Base-by-base conservation (phyloP, 176 grass and related monocot species). In the Musa beccarii region DNA sequence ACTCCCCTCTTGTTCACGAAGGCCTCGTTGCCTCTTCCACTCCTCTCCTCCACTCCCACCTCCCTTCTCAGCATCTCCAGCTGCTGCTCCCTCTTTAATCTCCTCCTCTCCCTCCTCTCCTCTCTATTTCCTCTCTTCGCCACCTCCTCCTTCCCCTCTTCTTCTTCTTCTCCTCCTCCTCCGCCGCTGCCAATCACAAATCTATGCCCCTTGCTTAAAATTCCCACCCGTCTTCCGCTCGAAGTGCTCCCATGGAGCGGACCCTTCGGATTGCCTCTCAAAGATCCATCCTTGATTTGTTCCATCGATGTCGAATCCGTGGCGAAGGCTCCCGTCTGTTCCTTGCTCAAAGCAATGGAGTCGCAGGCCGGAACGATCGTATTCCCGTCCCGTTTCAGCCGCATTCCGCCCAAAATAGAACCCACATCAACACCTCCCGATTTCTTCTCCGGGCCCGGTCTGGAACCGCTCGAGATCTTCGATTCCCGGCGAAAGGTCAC, bases 61-160 rank as follows among this genome's bases (percentile, higher is more conserved):
- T 61, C 86, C 77, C 79, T 20, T 79, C 84, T 89, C 17, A 72
- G 24, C 63, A 64, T 59, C 86, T 77, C 67, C 34, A 82, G 61
- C 55, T 86, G 76, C 26, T 78, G 79, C 55, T 79, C 78, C 83
- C 86, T 85, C 66, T 68, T 88, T 9, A 59, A 0, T 78, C 78
- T 62, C 63, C 78, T 76, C 61, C 83, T 81, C 53, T 86, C 86
- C 80, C 81, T 74, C 70, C 81, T 80, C 73, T 86, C 84, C n/a
- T 84, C 79, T 54, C 8, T 74, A 53, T 28, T 74, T 25, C 52
- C 15, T 57, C 54, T 21, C 81, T 80, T 82, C 43, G 19, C 81
- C 11, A 14, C 50, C 51, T 8, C 51, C 63, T 29, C 23, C 24
- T 9, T 28, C 55, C 52, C 57, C 69, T 71, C 43, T 1, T 17